Base-by-base conservation (phyloP, 1,139 yeast species). In the Saccharomyces hybrid region DNA sequence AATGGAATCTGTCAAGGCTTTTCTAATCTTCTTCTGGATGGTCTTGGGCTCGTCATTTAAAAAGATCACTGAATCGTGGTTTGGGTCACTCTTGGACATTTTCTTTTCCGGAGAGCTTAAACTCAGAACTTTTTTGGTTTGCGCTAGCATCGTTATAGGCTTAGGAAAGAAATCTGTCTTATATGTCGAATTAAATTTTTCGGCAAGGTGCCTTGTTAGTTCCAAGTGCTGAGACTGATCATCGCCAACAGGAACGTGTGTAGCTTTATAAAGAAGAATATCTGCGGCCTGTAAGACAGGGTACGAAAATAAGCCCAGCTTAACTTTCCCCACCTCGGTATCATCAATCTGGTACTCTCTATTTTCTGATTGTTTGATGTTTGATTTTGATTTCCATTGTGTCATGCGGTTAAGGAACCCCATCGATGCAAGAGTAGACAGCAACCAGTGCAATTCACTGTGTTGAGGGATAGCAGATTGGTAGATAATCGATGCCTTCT, bases 251-350 rank as follows among this genome's bases (percentile, higher is more conserved):
- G 99, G 99, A 0, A 93, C 97, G 65, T 85, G 90, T 1, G 95
- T 88, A 0, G 97, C 80, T 60, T 81, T 82, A 71, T 88, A 90
- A 2, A 91, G 69, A 51, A 93, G 74, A 27, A 93, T 82, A 69
- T 93, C 99, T 0, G 99, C 97, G 1, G 98, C 96, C 73, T 89
- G 96, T 31, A 93, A 75, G 0, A 88, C 91, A 0, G 99, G 99
- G 65, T 93, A 93, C 14, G 90, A 79, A 65, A 93, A 86, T 9
- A 93, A 70, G 0, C 98, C 99, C 7, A 95, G 78, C 61, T 84
- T 84, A 0, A 76, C 72, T 27, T 65, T 66, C 7, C 64, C 65
- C 14, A 67, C 23, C 2, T 58, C 51, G 5, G 53, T 60, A 8
- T 57, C 59, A 14, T 66, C 66, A 11, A 48, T 46, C 13, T 60